Base-by-base conservation (phyloP, 257 asterid genomes). In the Fraxinus quadrangulata region DNA sequence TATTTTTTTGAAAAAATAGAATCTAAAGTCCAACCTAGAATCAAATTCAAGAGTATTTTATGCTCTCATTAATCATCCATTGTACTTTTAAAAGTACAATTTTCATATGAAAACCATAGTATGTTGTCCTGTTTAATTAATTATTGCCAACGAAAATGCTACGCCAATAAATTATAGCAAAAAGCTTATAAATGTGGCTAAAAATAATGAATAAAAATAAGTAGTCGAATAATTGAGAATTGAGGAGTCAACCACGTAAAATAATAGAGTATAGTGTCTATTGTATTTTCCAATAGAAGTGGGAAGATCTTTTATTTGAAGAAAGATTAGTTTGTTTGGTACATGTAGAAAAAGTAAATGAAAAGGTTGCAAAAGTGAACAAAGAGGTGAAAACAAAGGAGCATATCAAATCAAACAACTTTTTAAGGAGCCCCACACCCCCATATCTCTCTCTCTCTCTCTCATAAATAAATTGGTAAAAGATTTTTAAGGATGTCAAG, bases 391-490 rank as follows among this genome's bases (percentile, higher is more conserved):
- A 80, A 85, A 83, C 75, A 72, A 84, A 73, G 51, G 45, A 72
- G 65, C 89, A 73, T 65, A 80, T 87, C 87, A 81, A 81, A 77
- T 87, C 86, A 31, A 81, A 72, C 71, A 75, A 80, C 81, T 83
- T 87, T 82, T 81, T 51, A 85, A 75, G 75, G 83, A 37, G 75
- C 77, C 81, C 47, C 34, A 34, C n/a, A 5, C 6, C 49, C 7
- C 65, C 2, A 23, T 36, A 17, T 9, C 51, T 31, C 21, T 39
- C 71, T 45, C 17, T 40, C 71, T 19, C 9, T 17, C 26, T 19
- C 12, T 3, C 0, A 9, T 21, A 56, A 56, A 24, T 21, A 21
- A 56, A n/a, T 56, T 7, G 30, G 63, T 36, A 6, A 23, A 47
- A 59, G 30, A 59, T 19, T 28, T 6, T 0, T 10, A 10, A 40